Base-by-base conservation (phyloP, 2,329 filamentous ascomycete species). In the Fusarium avenaceum region DNA sequence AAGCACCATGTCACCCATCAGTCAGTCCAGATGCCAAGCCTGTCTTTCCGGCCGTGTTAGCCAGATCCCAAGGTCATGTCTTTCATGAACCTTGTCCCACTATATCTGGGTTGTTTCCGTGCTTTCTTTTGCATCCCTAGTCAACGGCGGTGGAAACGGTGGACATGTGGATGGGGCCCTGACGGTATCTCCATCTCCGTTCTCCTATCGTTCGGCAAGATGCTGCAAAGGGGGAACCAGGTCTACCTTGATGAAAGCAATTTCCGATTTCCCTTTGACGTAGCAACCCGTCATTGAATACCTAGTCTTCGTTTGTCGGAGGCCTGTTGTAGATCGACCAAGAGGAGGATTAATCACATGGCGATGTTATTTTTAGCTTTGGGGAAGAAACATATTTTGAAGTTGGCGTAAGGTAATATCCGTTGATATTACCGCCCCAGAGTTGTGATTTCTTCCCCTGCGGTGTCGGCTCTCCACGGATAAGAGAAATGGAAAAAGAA, bases 91-190 rank as follows among this genome's bases (percentile, higher is more conserved):
- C 61, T 55, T 57, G 46, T 38, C 19, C 30, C 33, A 17, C 49
- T 60, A 59, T 59, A 54, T 54, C 22, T 69, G 65, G 54, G 35
- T 53, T 58, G 65, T 52, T 63, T 56, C 57, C 46, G 47, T 61
- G 48, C 56, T 56, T 35, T 62, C 9, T 30, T 10, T 4, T 38
- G 17, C 35, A 19, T 38, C 35, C 33, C 59, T 45, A 52, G 69
- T 51, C 51, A 50, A 49, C 53, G 49, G 53, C 57, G 72, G 72
- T 71, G 70, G 64, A 53, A 63, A 65, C 72, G 70, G 72, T 74
- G 72, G 62, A 20, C 17, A 60, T 53, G 61, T 60, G 57, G 56
- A 51, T 28, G 54, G 54, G 15, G 42, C 53, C 48, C 53, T 28
- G 59, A 28, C 39, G 42, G 45, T 32, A 62, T 46, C 33, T 60